A percentile compares a stretch with the other conserved stretches of the same genome.
Conservation (phyloP, 2,329 filamentous ascomycete species). For the Coniochaeta prunicola region DNA sequence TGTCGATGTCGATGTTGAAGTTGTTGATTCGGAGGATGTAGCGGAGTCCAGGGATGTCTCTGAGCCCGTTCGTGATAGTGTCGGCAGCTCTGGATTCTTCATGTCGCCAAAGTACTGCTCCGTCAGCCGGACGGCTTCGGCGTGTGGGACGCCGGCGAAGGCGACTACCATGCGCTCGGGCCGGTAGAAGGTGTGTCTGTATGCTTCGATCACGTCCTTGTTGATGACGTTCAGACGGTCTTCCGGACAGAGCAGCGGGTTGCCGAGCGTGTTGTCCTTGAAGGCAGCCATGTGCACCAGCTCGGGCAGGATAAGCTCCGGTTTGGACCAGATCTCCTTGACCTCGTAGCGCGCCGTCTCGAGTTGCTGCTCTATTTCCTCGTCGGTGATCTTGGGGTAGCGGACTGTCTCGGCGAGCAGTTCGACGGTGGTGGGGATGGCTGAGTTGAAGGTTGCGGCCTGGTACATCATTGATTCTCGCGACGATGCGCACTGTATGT, state of each 20-base stretch:
- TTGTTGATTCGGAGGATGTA: neutral
- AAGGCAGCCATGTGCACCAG: conserved; percentile 92
- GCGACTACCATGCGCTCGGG: conserved; percentile 91
- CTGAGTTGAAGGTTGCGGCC: conserved; percentile 91
- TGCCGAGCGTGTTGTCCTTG: conserved; percentile 91
- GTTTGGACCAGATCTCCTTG: conserved; percentile 94
- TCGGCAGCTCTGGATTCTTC: conserved; percentile 44
- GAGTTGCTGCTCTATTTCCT: conserved; percentile 80
- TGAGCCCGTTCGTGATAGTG: conserved; percentile 47
- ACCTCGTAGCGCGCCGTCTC: conserved; percentile 94
- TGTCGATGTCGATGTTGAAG: conserved; percentile 25
- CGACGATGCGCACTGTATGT: conserved; percentile 94
- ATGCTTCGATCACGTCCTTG: conserved; percentile 64
- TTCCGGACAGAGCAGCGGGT: conserved; percentile 83
- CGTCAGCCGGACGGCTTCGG: conserved; percentile 69
- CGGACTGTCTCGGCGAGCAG: conserved; percentile 91
- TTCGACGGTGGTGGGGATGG: conserved; percentile 73
- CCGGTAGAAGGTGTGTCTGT: conserved; percentile 75
- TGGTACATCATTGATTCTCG: conserved; percentile 98
- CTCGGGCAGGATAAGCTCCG: conserved; percentile 91
- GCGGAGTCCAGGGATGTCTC: conserved; percentile 44
- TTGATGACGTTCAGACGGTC: conserved; percentile 74
- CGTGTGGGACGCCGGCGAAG: conserved; percentile 85
- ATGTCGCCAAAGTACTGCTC: conserved; percentile 91
- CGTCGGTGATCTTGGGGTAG: conserved; percentile 74